Conservation (phyloP, 2,329 filamentous ascomycete species). For the Aspergillus jensenii region DNA sequence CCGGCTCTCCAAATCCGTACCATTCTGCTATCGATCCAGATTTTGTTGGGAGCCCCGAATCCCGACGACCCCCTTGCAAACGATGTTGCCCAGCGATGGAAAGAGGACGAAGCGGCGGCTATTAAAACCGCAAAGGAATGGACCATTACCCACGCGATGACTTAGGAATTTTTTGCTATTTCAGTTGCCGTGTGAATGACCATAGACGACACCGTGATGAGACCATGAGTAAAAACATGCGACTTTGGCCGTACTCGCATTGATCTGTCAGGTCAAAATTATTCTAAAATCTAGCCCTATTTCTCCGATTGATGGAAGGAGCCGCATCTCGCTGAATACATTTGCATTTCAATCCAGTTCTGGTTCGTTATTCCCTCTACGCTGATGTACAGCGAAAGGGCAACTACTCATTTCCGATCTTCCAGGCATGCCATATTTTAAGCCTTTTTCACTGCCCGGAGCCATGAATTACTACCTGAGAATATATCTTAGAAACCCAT, state of each 20-base stretch:
- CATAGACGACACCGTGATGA: slow-evolving; percentile 26
- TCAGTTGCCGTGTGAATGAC: slow-evolving; percentile 14
- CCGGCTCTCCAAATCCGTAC: slow-evolving; percentile 96
- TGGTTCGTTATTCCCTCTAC: slow-evolving; percentile 13
- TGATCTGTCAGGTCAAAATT: slow-evolving; percentile 15
- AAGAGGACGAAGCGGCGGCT: slow-evolving; percentile 88
- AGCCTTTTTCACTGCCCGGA: background rate
- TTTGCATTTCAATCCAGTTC: slow-evolving; percentile 5
- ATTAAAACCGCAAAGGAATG: slow-evolving; percentile 91
- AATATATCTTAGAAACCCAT: slow-evolving; percentile 11
- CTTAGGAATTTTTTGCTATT: slow-evolving; percentile 31
- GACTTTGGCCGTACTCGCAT: slow-evolving; percentile 17
- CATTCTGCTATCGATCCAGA: slow-evolving; percentile 97
- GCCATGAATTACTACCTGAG: slow-evolving; percentile 1
- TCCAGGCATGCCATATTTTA: slow-evolving; percentile 1
- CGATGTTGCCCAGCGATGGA: slow-evolving; percentile 97
- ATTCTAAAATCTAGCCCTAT: slow-evolving; percentile 4
- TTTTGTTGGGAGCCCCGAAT: slow-evolving; percentile 91
- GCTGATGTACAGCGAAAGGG: slow-evolving; percentile 1
- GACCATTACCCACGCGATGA: slow-evolving; percentile 78
- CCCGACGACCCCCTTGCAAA: slow-evolving; percentile 98
- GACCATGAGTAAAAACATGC: slow-evolving; percentile 31
- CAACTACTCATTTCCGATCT: background rate
- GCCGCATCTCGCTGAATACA: slow-evolving; percentile 6
- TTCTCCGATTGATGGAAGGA: slow-evolving; percentile 5